Evolutionary conservation across 108 stramenopile genomes (phyloP), one percentile per base, ranked within the genome.

Genomic region (Cyclostephanos tholiformis): DNA sequence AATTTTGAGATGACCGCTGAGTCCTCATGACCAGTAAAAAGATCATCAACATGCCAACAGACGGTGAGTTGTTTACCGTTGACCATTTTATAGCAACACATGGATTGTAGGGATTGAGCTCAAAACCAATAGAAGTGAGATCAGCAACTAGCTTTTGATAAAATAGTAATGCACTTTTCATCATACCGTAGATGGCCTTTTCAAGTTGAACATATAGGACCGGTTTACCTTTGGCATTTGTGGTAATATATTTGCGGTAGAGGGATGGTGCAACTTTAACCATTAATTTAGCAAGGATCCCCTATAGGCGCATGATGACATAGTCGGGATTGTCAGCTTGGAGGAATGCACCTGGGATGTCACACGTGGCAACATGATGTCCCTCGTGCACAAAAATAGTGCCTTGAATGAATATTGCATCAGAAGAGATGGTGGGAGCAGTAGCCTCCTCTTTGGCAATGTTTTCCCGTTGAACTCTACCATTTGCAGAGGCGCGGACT

Each of bases 271-370:
- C 73, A 7, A 58, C 51, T 14, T 61, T 35, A 14, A 53, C 41
- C 49, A 83, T 69, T 14, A 83, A 12, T 17, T 74, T 22, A 0
- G 62, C 77, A 12, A 79, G 30, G n/a, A 23, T 5, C 8, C 82
- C 82, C 0, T 39, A 6, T 4, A 74, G 29, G 39, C 41, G 38
- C 83, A 85, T 43, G 7, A 61, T 32, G 14, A 80, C 51, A 27
- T 32, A 16, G 19, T 80, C 75, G 36, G 71, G 63, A 13, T 14
- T 27, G 7, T 84, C 69, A 4, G 78, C 63, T 5, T 79, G 74
- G 13, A 84, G 13, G 68, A 72, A 84, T 8, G 69, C 74, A 25
- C 69, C 79, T 12, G 72, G 73, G 20, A 84, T 25, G 39, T 87
- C 83, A 10, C 39, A n/a, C 0, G 62, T 69, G 8, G 52, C 77